Conservation (phyloP, 306 rosid species). For the Pterocarpus macrocarpus region DNA sequence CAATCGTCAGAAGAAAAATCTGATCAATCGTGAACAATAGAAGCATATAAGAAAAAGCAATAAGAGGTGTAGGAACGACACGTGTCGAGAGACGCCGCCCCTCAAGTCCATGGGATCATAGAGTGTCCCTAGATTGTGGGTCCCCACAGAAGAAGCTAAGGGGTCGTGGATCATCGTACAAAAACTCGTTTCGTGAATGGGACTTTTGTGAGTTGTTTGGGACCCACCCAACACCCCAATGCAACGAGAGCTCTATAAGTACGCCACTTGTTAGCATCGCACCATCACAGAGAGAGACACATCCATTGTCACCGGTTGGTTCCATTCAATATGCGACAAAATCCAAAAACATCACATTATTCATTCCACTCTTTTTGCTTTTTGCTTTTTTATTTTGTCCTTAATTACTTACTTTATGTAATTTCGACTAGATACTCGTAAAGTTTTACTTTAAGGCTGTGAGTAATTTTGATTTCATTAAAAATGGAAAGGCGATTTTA, state of each 20-base stretch:
- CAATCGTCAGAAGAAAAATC: conserved; percentile 33
- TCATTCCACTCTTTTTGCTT: too few species aligned
- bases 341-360: too few species aligned
- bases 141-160: not conserved
- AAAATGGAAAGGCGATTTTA: too few species aligned
- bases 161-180: conserved; percentile 55
- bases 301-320: too few species aligned
- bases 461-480: too few species aligned
- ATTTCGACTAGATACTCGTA: too few species aligned
- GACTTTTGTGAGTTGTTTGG: conserved; percentile 26
- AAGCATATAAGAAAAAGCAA: not conserved
- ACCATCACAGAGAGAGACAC: not conserved
- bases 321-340: too few species aligned
- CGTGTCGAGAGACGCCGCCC: conserved; percentile 40
- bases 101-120: too few species aligned
- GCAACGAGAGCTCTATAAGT: conserved; percentile 19
- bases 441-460: too few species aligned
- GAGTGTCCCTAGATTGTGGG: not conserved
- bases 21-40: not conserved
- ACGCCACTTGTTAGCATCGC: conserved; percentile 59
- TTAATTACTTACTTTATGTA: too few species aligned
- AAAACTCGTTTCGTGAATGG: conserved; percentile 52
- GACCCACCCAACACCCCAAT: conserved; percentile 43
- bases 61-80: not conserved
- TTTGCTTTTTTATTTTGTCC: too few species aligned